Evolutionary conservation across 2,329 filamentous ascomycete species (phyloP), one percentile per base, ranked within the genome.

Genomic region (Fusarium cicatricum): DNA sequence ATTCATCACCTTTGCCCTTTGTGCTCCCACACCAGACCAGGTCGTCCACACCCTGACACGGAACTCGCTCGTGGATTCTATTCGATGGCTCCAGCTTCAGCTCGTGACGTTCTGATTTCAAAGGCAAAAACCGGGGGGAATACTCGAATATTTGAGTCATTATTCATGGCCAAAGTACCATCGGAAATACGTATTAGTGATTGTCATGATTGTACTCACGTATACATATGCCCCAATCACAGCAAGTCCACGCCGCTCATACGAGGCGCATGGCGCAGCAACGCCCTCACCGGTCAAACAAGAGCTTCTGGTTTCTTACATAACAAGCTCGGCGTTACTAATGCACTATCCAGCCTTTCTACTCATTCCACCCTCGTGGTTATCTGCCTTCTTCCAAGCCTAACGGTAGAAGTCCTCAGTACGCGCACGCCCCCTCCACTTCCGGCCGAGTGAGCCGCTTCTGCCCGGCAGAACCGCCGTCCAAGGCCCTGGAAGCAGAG

Each of bases 31-130:
- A 63, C 45, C 42, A 47, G 58, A 55, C 31, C 45, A 40, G 47
- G 55, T 64, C 57, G 60, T 57, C 47, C 51, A 63, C 60, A 57
- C 60, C 59, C 51, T 29, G 14, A 47, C 40, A 63, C 51, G 41
- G 55, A 62, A 48, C 39, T 62, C 60, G 60, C 55, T 46, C 29
- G n/a, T 60, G 42, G 14, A 53, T 60, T 33, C 26, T 60, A 64
- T 64, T 63, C 58, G 60, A 52, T 44, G 44, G 36, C 38, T 16
- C n/a, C 36, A 33, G 9, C 43, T 46, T 26, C 37, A 36, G 10
- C 32, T 16, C 39, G 16, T 11, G 39, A 48, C 23, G 17, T 11
- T 4, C 10, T 29, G 54, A 58, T 52, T 43, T 33, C 49, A 60
- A 45, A 58, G 38, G 45, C 34, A 50, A 41, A 16, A 26, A 8